phyloP scores from a whole-genome alignment of 345 rosid species.

The Mercurialis annua region DNA sequence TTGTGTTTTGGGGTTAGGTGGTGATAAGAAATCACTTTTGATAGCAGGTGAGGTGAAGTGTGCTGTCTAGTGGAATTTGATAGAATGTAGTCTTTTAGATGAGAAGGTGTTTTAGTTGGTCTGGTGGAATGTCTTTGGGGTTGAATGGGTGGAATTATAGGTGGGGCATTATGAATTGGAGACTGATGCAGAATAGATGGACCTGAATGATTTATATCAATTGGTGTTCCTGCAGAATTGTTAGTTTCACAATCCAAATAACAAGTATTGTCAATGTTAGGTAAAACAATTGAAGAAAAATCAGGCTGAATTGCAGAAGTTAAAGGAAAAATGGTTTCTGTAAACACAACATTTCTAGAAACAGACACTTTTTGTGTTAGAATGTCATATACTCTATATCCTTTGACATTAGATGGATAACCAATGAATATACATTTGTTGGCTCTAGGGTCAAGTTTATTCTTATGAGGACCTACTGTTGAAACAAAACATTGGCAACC shows the following conservation, averaged over 20 bases:
- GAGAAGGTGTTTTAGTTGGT: neutral
- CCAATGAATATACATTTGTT: neutral
- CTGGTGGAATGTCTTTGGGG: neutral
- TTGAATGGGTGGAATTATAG: too few species aligned
- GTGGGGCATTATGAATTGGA: neutral
- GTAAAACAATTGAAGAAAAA: too few species aligned
- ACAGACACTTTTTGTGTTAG: neutral
- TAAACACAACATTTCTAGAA: neutral
- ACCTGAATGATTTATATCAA: too few species aligned
- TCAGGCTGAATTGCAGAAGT: too few species aligned
- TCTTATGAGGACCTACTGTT: neutral
- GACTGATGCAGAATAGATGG: too few species aligned
- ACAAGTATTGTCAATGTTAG: too few species aligned
- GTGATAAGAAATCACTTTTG: neutral
- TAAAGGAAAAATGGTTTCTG: neutral
- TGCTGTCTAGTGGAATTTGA: neutral
- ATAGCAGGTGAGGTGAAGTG: neutral
- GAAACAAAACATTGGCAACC: neutral
- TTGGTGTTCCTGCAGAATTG: too few species aligned
- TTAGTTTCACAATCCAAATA: too few species aligned
- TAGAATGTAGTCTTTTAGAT: neutral
- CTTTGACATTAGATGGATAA: neutral
- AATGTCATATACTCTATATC: neutral
- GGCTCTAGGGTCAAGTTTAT: neutral
- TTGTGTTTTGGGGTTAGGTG: neutral